Conservation (phyloP, 306 rosid genomes). For the Cicer yamashitae region DNA sequence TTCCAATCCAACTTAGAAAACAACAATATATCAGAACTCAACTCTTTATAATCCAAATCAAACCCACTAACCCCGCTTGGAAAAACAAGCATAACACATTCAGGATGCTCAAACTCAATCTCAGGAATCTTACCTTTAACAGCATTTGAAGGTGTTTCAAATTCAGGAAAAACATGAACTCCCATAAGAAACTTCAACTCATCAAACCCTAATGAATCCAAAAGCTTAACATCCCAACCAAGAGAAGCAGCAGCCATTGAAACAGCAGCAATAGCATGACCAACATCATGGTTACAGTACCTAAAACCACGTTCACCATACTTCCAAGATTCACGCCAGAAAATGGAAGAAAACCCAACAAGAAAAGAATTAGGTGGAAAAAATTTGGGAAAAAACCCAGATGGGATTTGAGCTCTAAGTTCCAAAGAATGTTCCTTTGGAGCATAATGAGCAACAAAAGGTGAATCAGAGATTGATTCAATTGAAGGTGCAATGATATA, state of each 20-base stretch:
- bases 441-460: constrained; percentile 89
- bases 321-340: constrained; percentile 99
- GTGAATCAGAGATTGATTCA: constrained; percentile 52
- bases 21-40: constrained; percentile 61
- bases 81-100: constrained; percentile 79
- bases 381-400: constrained; percentile 55
- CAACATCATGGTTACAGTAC: constrained; percentile 91
- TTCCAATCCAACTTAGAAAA: constrained; percentile 73
- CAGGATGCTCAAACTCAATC: constrained; percentile 93
- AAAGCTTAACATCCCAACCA: constrained; percentile 92
- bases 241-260: constrained; percentile 77
- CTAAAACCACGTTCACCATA: constrained; percentile 93
- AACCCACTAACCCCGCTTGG: constrained; percentile 59
- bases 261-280: constrained; percentile 92
- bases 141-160: constrained; percentile 65
- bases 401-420: constrained; percentile 68
- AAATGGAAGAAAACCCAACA: constrained; percentile 79
- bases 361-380: constrained; percentile 67
- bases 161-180: constrained; percentile 60
- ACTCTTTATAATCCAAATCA: constrained; percentile 62
- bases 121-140: constrained; percentile 76
- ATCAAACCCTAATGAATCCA: constrained; percentile 73
- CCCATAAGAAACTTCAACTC: constrained; percentile 89
- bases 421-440: constrained; percentile 91
- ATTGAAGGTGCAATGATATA: constrained; percentile 69